Base-by-base conservation (phyloP, 306 rosid species). In the Cercis canadensis region DNA sequence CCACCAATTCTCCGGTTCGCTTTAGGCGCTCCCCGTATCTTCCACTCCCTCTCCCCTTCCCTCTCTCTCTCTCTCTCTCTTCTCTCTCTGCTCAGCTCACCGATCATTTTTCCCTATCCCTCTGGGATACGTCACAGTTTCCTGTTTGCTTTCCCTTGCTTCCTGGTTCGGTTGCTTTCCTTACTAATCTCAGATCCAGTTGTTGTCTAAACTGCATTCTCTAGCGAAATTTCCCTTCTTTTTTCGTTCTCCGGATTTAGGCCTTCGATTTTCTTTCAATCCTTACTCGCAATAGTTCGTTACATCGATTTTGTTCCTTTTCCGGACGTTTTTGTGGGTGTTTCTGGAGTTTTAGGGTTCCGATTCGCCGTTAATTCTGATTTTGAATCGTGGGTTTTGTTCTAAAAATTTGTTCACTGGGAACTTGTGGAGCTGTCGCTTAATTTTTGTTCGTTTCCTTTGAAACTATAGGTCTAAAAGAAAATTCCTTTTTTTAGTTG, bases 331-430 rank as follows among this genome's bases (percentile, higher is more conserved):
- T 32, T 3, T 7, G 33, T 65, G 16, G 46, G 36, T 59, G 7
- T 43, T 44, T 73, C 1, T 37, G 43, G 34, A 13, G 24, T 53
- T 73, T 7, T 53, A 73, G 79, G 76, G 57, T 68, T 68, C 44
- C 57, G 34, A 54, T 66, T 66, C 33, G 4, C 1, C 11, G 0
- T 43, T 31, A 15, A 4, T 33, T 55, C 29, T 8, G 39, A 21
- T 50, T 66, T 21, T 52, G 4, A 39, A 0, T 17, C 34, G 6
- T 40, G 37, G 37, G 44, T 11, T 33, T n/a, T 17, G 12, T 21
- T 52, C 4, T 9, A 13, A 49, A 5, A 24, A 40, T 4, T 12
- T n/a, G 29, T 66, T 21, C 43, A 24, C 29, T 24, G 29, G 70
- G 45, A 47, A 32, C 45, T 34, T 10, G 29, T 8, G 58, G 43